Evolutionary conservation across 2,329 filamentous ascomycete species (phyloP).

Genomic region (Fusarium sp.): DNA sequence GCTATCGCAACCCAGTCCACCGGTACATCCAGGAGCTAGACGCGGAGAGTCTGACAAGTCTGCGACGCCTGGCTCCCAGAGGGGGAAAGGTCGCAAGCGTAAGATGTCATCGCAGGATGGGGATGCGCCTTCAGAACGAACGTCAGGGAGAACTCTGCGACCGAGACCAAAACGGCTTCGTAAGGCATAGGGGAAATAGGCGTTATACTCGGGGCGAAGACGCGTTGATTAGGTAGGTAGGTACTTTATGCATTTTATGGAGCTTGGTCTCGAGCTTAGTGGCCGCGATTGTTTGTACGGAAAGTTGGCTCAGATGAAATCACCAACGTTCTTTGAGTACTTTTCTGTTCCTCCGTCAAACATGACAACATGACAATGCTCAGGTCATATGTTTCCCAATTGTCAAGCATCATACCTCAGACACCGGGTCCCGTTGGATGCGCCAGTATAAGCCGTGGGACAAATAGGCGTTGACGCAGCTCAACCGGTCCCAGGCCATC

Average conservation of each 20-base stretch:
- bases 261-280: not conserved
- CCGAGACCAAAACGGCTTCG: too few relatives aligned
- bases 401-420: not conserved
- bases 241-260: not conserved
- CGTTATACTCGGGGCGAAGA: too few relatives aligned
- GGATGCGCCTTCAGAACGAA: too few relatives aligned
- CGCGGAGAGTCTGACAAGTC: too few relatives aligned
- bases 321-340: not conserved
- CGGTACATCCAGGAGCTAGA: too few relatives aligned
- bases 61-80: too few relatives aligned
- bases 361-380: not conserved
- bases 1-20: too few relatives aligned
- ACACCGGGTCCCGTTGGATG: not conserved
- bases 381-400: not conserved
- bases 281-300: not conserved
- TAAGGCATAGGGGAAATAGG: too few relatives aligned
- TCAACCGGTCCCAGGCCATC: not conserved
- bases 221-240: not conserved
- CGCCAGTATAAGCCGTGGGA: not conserved
- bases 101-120: too few relatives aligned
- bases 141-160: too few relatives aligned
- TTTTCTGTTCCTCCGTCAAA: not conserved
- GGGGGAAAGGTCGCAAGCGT: too few relatives aligned
- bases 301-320: not conserved
- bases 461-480: not conserved